These are phyloP conservation scores for Juncus effusus DNA, from an alignment of 176 grass and related monocot genomes.

Conservation along the genomic window DNA sequence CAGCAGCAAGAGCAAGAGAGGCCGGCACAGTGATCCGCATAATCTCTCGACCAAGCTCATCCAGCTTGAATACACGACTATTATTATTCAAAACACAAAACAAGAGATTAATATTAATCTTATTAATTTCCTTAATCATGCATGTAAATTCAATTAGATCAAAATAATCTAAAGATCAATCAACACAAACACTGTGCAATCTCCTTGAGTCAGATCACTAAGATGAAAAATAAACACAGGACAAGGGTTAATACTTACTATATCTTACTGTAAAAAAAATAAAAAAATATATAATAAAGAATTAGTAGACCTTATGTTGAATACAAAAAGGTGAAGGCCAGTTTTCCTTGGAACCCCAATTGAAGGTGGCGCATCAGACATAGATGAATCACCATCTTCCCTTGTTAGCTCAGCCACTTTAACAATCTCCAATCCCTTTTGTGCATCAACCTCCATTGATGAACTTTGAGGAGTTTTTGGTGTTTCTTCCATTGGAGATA, in stretches of 20 bases:
- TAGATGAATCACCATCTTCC: neutral
- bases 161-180: too few species aligned
- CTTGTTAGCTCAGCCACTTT: slow-evolving; percentile 3
- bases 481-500: neutral
- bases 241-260: too few species aligned
- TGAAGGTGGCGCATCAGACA: neutral
- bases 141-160: neutral
- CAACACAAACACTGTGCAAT: too few species aligned
- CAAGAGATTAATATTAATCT: too few species aligned
- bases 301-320: slow-evolving; percentile 25
- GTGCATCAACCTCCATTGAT: neutral
- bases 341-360: slow-evolving; percentile 17
- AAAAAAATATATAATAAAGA: too few species aligned
- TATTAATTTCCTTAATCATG: slow-evolving; percentile 10
- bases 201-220: too few species aligned
- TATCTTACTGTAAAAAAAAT: too few species aligned
- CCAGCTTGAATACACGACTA: slow-evolving; percentile 85
- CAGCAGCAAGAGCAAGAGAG: slow-evolving; percentile 79
- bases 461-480: neutral
- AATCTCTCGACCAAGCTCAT: slow-evolving; percentile 74
- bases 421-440: neutral
- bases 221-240: too few species aligned
- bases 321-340: slow-evolving; percentile 20
- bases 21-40: slow-evolving; percentile 76
- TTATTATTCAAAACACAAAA: neutral